Evolutionary conservation across 352 stramenopile genomes (phyloP), one percentile per base, ranked within the genome.

Genomic region (Pythium dissotocum): DNA sequence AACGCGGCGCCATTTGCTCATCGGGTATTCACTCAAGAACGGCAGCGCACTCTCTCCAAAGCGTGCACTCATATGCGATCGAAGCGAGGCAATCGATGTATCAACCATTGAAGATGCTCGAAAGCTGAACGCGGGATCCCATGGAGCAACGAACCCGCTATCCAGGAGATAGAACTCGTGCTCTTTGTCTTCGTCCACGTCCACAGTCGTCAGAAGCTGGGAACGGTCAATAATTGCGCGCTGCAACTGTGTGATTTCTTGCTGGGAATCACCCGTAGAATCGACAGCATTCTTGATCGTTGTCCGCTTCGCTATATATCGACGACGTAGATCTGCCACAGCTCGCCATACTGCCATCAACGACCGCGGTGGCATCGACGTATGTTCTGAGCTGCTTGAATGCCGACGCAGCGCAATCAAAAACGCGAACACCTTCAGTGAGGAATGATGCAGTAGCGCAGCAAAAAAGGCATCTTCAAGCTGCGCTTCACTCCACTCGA

Each of bases 381-480:
- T 44, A 40, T 1, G 10, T 26, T 18, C 18, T 52, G 46, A 6
- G 21, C 18, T 53, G 21, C 4, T 10, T 32, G 46, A 53, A 6
- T 0, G 48, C 30, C 52, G 26, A 46, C 52, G 35, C 32, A 68
- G 14, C n/a, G 26, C 59, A 75, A 84, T 36, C 82, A 78, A 49
- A 70, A 82, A 12, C 57, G 77, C 60, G 73, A 71, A 68, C 46
- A 42, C 0, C 53, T 60, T 6, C 76, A 65, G 59, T 12, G 72
- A 65, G 18, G 78, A 76, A n/a, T 92, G 86, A 40, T 94, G 72
- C 30, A 94, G 30, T 8, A 94, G 52, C 4, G 65, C 78, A 2
- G 82, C 80, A 52, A 93, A 94, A 14, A 80, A 66, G 0, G 77
- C 67, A 12, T 65, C 30, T 67, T 96, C 88, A 1, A 95, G 79